Conservation (phyloP, 225 moss, liverwort and hornwort species). For the Neckera pumila region DNA sequence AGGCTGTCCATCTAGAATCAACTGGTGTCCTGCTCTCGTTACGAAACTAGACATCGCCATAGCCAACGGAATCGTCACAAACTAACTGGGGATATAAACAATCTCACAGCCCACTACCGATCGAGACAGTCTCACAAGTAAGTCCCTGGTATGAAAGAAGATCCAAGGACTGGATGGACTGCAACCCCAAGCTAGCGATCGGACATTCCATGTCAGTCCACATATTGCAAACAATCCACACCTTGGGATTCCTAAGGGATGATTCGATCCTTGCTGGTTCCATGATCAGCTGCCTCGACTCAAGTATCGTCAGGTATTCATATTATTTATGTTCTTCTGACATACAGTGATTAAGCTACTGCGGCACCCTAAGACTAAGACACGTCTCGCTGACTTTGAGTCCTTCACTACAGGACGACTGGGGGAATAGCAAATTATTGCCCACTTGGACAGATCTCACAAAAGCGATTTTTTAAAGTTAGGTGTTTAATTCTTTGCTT, state of each 20-base stretch:
- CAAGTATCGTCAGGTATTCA: neutral
- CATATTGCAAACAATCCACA: neutral
- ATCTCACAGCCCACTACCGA: neutral
- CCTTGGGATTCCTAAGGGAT: neutral
- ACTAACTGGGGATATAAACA: neutral
- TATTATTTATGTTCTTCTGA: neutral
- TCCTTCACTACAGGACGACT: neutral
- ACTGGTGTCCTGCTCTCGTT: conserved; percentile 12
- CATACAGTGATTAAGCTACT: neutral
- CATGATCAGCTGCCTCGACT: neutral
- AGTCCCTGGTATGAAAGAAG: too few species aligned
- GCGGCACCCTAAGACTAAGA: neutral
- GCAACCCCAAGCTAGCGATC: neutral
- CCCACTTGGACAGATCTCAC: neutral
- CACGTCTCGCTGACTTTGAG: neutral
- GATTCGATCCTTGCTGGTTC: neutral
- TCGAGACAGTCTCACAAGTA: neutral
- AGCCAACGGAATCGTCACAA: neutral
- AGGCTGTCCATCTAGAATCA: conserved; percentile 28
- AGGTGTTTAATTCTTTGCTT: neutral
- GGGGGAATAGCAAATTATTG: neutral
- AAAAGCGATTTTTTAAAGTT: neutral
- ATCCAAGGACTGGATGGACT: neutral
- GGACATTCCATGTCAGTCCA: neutral
- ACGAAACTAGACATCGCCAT: conserved; percentile 1